Evolutionary conservation across 2,329 filamentous ascomycete species (phyloP).

Genomic region (Lanzia echinophila): DNA sequence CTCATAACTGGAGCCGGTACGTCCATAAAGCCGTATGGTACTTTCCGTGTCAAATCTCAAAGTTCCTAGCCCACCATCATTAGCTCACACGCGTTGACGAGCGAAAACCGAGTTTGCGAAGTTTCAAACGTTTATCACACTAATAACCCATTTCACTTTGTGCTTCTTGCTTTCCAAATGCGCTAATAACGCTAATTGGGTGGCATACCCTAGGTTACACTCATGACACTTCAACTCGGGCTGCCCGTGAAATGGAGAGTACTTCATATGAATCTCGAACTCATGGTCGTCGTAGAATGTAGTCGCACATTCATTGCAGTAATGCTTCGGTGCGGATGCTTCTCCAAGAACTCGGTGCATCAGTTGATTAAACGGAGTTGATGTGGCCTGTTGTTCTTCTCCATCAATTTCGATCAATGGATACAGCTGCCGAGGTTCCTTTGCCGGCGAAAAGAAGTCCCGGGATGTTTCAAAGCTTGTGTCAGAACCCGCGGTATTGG

Average conservation of each 20-base stretch:
- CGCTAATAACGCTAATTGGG: not conserved
- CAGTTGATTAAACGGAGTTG: not conserved
- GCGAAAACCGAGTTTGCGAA: too few species aligned
- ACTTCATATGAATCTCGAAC: not conserved
- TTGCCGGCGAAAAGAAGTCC: not conserved
- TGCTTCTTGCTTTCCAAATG: not conserved
- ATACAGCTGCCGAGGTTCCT: too few species aligned
- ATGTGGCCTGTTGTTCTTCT: not conserved
- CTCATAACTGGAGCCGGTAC: too few species aligned
- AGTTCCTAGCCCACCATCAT: too few species aligned
- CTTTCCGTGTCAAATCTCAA: too few species aligned
- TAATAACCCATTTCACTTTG: not conserved
- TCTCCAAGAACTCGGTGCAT: not conserved
- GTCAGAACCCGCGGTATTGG: not conserved
- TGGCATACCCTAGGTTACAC: not conserved
- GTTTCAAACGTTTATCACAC: not conserved
- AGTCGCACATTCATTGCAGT: not conserved
- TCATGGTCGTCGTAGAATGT: not conserved
- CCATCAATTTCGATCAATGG: not conserved
- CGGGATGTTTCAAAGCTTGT: not conserved
- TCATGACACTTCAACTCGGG: not conserved
- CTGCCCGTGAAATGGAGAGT: not conserved
- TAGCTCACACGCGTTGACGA: too few species aligned
- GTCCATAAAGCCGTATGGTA: too few species aligned
- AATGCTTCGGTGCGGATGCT: not conserved